Evolutionary conservation across 306 rosid genomes (phyloP), one percentile per base, ranked within the genome.

Genomic region (Myrica gale): DNA sequence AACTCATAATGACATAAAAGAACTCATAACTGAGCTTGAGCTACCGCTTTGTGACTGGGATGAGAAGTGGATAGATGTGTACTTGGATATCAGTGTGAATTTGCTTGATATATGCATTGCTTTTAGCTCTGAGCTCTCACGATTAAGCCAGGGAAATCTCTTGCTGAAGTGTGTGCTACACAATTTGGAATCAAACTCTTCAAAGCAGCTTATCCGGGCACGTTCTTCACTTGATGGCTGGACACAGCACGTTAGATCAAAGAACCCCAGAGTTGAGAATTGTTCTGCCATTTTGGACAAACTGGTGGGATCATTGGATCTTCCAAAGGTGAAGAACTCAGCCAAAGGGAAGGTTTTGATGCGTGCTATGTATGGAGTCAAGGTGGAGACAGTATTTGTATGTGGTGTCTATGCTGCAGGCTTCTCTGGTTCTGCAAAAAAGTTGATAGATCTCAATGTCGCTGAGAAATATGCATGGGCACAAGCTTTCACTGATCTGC

Each of bases 51-150:
- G 80, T 69, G 84, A 82, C 48, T 93, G 98, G 98, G 93, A 89
- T 63, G 96, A 91, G 84, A 86, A 91, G 72, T 93, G 98, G 98
- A 77, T 88, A 80, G 96, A 93, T 57, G 89, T 86, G 51, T 93
- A 93, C 87, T 78, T 93, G 78, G 97, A 89, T 81, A 75, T 91
- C 79, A 93, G 92, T 79, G 82, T 86, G 48, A 91, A 91, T 76
- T 82, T 93, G 77, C 91, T 93, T 6, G 98, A 93, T 74, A 73
- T 93, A 58, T 88, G 98, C 84, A 91, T 76, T 76, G 85, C 83
- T 58, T 91, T 91, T 81, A 91, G 86, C 84, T 91, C 91, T 9
- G 97, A 89, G 87, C 84, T 91, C 80, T 89, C 97, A n/a, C 86
- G 90, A 39, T 79, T 91, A 83, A 89, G 74, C 71, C 97, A 87